These are phyloP conservation scores for Pittosporum tobira DNA, from an alignment of 129 eudicot species.

Conservation along the genomic window DNA sequence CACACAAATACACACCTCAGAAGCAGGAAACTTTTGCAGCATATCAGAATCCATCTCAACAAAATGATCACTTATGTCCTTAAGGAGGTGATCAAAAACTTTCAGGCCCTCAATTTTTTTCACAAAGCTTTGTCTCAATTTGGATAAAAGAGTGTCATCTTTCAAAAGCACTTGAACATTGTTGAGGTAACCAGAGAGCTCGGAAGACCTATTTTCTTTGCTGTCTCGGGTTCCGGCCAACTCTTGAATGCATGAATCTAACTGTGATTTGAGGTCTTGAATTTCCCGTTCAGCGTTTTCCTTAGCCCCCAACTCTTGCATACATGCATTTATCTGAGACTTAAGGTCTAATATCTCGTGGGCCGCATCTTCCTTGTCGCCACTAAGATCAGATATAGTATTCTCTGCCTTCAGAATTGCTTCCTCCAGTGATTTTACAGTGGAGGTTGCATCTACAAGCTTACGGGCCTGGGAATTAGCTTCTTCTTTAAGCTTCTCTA, in stretches of 20 bases:
- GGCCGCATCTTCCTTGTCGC: constrained; percentile 40
- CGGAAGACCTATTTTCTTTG: constrained; percentile 31
- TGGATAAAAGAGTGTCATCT: constrained; percentile 53
- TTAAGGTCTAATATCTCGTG: constrained; percentile 42
- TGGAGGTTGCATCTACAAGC: constrained; percentile 42
- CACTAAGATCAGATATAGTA: constrained; percentile 35
- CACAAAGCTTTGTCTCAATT: constrained; percentile 37
- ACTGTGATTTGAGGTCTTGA: constrained; percentile 37
- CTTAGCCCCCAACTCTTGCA: constrained; percentile 64
- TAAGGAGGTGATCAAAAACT: constrained; percentile 46
- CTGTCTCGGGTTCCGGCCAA: constrained; percentile 44
- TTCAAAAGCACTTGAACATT: constrained; percentile 38
- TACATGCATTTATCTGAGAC: constrained; percentile 44
- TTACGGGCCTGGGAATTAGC: constrained; percentile 34
- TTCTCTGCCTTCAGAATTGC: constrained; percentile 32
- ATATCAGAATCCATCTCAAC: constrained; percentile 35
- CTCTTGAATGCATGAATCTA: constrained; percentile 63
- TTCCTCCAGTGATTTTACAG: constrained; percentile 48
- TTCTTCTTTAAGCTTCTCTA: constrained; percentile 73
- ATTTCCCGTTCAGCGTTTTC: constrained; percentile 50
- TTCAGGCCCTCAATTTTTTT: constrained; percentile 49
- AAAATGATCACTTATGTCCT: constrained; percentile 35
- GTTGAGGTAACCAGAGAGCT: constrained; percentile 43
- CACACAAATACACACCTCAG: constrained; percentile 64
- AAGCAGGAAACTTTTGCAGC: constrained; percentile 24